A percentile compares a stretch with the other conserved stretches of the same genome.
Evolutionary conservation across 345 rosid species (phyloP).

Genomic region (Aquilaria malaccensis): DNA sequence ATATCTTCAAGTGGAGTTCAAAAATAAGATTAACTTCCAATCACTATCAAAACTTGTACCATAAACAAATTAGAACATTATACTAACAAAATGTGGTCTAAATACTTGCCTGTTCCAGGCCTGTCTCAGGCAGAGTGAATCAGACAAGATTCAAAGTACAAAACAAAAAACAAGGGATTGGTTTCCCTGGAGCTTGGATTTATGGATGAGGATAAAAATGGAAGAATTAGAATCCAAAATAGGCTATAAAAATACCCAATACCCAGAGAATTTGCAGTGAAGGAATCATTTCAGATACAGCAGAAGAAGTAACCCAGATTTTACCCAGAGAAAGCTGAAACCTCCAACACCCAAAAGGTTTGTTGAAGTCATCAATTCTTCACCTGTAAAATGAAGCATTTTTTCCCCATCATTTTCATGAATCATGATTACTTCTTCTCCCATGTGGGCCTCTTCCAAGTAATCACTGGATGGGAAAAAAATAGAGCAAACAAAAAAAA

Average conservation of each 20-base stretch:
- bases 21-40: no score
- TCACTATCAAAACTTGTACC: background rate
- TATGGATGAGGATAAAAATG: constrained; percentile 14
- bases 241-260: constrained; percentile 17
- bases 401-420: constrained; percentile 11
- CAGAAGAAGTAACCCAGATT: constrained; percentile 4
- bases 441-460: constrained; percentile 11
- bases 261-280: constrained; percentile 16
- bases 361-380: constrained; percentile 5
- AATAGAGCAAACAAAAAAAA: no score
- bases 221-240: constrained; percentile 14
- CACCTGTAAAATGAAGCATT: constrained; percentile 21
- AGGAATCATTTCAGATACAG: background rate
- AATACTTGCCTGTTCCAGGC: constrained; percentile 33
- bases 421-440: constrained; percentile 10
- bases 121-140: constrained; percentile 9
- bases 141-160: constrained; percentile 17
- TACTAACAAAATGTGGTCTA: background rate
- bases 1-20: constrained; percentile 13
- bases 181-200: constrained; percentile 13
- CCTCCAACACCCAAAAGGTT: constrained; percentile 4
- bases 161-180: background rate
- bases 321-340: constrained; percentile 23
- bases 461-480: no score
- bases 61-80: background rate